These are phyloP conservation scores for Komagataella pseudopastoris DNA, from an alignment of 805 yeast genomes.

Conservation along the genomic window DNA sequence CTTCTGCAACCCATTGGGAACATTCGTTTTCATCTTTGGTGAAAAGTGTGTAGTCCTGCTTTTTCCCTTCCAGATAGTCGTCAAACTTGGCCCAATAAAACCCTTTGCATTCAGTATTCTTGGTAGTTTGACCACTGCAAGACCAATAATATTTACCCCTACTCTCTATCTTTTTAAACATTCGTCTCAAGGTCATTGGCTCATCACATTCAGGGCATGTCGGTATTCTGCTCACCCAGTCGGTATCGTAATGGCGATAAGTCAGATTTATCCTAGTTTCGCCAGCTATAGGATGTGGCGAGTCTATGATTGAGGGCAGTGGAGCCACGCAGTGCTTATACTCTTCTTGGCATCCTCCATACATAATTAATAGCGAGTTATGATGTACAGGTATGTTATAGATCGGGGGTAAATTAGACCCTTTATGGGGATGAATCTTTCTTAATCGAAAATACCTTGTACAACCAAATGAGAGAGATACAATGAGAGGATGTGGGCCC, in stretches of 20 bases:
- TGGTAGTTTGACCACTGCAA: conserved; percentile 32
- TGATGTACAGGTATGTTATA: conserved; percentile 53
- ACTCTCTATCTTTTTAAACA: conserved; percentile 28
- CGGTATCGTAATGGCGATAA: conserved; percentile 37
- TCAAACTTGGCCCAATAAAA: conserved; percentile 38
- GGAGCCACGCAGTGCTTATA: conserved; percentile 54
- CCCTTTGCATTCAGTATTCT: conserved; percentile 30
- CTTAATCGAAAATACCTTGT: conserved; percentile 54
- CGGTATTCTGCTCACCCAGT: conserved; percentile 23
- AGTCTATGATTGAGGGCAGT: conserved; percentile 21
- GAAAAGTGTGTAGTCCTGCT: conserved; percentile 13
- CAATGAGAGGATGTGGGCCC: conserved; percentile 62
- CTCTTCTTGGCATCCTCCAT: conserved; percentile 68
- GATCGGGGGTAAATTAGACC: conserved; percentile 17
- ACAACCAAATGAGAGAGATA: conserved; percentile 56
- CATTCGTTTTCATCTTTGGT: conserved; percentile 20
- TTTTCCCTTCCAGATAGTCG: not conserved
- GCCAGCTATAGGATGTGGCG: conserved; percentile 34
- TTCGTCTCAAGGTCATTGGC: conserved; percentile 42
- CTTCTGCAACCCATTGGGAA: conserved; percentile 32
- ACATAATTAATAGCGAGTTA: conserved; percentile 59
- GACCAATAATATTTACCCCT: conserved; percentile 57
- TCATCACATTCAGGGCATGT: conserved; percentile 25
- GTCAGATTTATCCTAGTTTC: conserved; percentile 49
- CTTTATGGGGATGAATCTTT: conserved; percentile 17